Evolutionary conservation across 306 rosid genomes (phyloP), one percentile per base, ranked within the genome.

Genomic region (Argentina anserina): DNA sequence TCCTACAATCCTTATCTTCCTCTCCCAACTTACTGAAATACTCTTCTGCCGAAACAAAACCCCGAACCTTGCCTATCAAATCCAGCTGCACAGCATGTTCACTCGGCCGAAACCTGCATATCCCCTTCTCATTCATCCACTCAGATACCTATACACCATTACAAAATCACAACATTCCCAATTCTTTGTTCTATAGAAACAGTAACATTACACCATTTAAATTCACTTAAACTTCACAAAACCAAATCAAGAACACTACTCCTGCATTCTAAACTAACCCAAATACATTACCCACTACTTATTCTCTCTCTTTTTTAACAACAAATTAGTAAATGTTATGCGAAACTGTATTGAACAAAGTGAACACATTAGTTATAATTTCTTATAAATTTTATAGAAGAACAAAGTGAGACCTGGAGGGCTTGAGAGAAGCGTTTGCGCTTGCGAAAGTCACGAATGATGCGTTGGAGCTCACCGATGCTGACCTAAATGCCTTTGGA

Each of bases 21-120:
- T 85, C 87, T 77, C 78, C 88, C 81, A 94, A 82, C 66, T 73
- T 71, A 63, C 50, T 26, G 45, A 93, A 93, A 69, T 89, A 89
- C 72, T 36, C 83, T 79, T 94, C 98, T 0, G 95, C 92, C 8
- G 80, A 62, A 75, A 28, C 71, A 70, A 64, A 75, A 31, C 97
- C 97, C 0, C 75, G 85, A 67, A 93, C 97, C 77, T 76, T 88
- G 45, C 96, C 95, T 20, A 86, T 81, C 62, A 88, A 81, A 86
- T 91, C 95, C 85, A 94, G 84, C 78, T 94, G 96, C 88, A 91
- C 92, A 0, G 92, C 98, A 67, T 94, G 91, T 39, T 94, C 91
- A 18, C 45, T 52, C 0, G 89, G 42, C 11, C 95, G 79, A 74
- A 91, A 94, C 69, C 85, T 80, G 87, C 96, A 94, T 21, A 88